Evolutionary conservation across 2,329 filamentous ascomycete species (phyloP).

Genomic region (Venturia effusa): DNA sequence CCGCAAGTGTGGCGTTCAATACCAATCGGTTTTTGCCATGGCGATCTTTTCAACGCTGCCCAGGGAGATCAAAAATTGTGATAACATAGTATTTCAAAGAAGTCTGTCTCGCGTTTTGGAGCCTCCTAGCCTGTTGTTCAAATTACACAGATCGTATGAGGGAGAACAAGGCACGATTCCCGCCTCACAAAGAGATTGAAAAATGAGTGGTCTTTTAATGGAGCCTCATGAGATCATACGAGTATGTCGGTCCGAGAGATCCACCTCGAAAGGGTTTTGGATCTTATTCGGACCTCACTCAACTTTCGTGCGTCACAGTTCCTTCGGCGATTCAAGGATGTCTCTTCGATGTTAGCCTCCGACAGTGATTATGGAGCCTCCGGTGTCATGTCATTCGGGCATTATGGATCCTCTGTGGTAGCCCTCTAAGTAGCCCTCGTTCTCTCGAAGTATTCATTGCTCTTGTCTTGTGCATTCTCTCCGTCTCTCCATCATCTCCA

Average conservation of each 20-base stretch:
- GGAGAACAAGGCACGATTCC: background rate
- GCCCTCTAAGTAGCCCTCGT: background rate
- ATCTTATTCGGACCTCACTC: background rate
- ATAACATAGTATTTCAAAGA: background rate
- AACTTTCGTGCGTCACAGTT: background rate
- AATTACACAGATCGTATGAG: no score
- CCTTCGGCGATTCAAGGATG: background rate
- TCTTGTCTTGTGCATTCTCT: background rate
- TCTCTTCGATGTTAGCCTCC: background rate
- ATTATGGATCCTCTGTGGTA: background rate
- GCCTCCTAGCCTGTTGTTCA: background rate
- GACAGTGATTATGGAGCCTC: background rate
- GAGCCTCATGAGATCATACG: background rate
- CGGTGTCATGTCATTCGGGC: background rate
- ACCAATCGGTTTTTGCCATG: background rate
- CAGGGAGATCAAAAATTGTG: background rate
- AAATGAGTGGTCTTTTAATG: background rate
- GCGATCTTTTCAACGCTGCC: background rate
- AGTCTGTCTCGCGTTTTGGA: background rate
- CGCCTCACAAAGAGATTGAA: background rate
- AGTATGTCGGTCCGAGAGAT: background rate
- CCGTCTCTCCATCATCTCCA: background rate
- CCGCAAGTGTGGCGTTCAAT: background rate
- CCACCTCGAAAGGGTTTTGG: background rate
- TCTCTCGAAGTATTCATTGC: background rate